Evolutionary conservation across 176 grass and related monocot species (phyloP).

Genomic region (Triticum dicoccoides): DNA sequence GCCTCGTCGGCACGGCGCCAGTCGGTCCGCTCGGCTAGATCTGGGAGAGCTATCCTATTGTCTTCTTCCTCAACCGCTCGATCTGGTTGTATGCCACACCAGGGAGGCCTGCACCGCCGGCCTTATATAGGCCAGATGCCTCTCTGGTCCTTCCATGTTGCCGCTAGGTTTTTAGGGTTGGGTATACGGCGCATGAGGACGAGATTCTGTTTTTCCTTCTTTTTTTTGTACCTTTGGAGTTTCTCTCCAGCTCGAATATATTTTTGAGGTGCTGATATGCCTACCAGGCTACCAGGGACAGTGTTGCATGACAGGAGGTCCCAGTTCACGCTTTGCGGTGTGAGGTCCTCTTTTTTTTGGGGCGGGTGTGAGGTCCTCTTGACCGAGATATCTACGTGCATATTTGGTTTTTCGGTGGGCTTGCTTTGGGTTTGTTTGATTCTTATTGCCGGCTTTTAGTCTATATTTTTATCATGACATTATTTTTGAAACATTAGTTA

Average conservation of each 20-base stretch:
- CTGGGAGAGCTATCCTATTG: conserved; percentile 20
- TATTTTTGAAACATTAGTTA: background rate
- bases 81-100: background rate
- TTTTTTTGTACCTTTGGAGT: background rate
- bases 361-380: background rate
- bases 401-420: background rate
- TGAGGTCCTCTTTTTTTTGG: background rate
- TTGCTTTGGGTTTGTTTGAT: background rate
- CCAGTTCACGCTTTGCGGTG: background rate
- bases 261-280: background rate
- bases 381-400: background rate
- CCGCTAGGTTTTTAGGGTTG: conserved; percentile 23
- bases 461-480: background rate
- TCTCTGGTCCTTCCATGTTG: background rate
- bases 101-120: background rate
- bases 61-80: conserved; percentile 10
- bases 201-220: background rate
- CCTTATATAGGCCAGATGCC: conserved; percentile 38
- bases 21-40: conserved; percentile 11
- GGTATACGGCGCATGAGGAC: background rate
- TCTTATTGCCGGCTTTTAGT: background rate
- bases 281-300: background rate
- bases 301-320: background rate
- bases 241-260: background rate
- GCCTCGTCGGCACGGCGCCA: background rate